These are phyloP conservation scores for Eucalyptus curtisii DNA, from an alignment of 345 rosid species.

Conservation along the genomic window DNA sequence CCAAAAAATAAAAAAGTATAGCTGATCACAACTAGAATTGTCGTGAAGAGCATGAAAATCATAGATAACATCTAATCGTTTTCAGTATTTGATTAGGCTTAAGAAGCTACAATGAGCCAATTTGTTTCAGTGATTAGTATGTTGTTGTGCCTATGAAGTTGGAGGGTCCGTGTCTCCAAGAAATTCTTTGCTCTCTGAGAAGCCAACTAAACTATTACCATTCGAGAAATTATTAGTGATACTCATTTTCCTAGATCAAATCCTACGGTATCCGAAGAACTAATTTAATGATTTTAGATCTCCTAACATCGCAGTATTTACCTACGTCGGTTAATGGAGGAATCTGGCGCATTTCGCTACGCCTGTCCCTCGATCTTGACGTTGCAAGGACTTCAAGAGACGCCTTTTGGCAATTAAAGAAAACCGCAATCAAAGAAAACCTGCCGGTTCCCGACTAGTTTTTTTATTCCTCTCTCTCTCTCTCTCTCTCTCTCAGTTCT, in stretches of 20 bases:
- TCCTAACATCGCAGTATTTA: not conserved
- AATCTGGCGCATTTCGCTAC: not conserved
- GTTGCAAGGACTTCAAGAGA: not conserved
- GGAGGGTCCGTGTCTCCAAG: not conserved
- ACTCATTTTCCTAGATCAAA: not conserved
- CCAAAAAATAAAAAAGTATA: not conserved
- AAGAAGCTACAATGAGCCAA: not conserved
- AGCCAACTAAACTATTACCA: not conserved
- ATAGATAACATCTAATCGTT: not conserved
- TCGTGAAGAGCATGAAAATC: not conserved
- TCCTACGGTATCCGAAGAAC: not conserved
- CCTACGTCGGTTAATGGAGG: not conserved
- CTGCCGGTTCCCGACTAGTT: not conserved
- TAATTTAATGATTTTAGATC: not conserved
- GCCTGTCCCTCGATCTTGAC: not conserved
- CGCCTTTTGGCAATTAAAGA: not conserved
- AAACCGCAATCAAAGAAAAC: not conserved
- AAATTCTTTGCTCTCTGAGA: not conserved
- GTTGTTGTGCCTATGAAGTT: not conserved
- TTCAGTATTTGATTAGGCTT: not conserved
- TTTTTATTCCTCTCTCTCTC: too few relatives aligned
- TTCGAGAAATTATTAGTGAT: not conserved
- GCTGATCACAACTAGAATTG: not conserved
- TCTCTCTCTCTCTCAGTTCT: not conserved
- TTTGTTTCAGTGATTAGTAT: not conserved